These are phyloP conservation scores for Hericium rajendrae DNA, from an alignment of 768 basidiomycete species.

Conservation along the genomic window DNA sequence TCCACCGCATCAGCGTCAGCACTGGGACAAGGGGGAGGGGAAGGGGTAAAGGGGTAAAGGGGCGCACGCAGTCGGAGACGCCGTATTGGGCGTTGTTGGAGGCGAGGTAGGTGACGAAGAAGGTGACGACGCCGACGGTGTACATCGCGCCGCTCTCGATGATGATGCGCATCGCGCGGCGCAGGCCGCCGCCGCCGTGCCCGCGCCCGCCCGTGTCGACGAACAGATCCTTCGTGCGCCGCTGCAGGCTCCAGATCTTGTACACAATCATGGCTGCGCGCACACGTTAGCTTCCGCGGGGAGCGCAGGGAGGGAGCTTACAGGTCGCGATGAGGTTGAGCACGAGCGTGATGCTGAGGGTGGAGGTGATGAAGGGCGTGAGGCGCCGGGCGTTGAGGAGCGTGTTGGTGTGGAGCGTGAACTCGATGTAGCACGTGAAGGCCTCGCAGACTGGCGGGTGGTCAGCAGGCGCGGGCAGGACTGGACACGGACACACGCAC, in stretches of 20 bases:
- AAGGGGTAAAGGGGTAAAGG: background rate
- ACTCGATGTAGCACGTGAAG: constrained; percentile 7
- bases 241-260: background rate
- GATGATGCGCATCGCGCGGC: constrained; percentile 19
- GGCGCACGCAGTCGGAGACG: constrained; percentile 17
- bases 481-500: constrained; percentile 4
- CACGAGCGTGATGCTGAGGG: background rate
- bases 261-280: background rate
- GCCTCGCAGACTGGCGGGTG: constrained; percentile 4
- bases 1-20: background rate
- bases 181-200: background rate
- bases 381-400: background rate
- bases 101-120: constrained; percentile 15
- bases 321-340: background rate
- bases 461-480: background rate
- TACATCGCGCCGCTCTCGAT: constrained; percentile 24
- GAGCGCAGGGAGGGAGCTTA: background rate
- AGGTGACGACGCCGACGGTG: constrained; percentile 13
- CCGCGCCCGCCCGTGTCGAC: background rate
- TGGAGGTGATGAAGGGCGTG: background rate
- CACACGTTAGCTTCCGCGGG: too few relatives aligned
- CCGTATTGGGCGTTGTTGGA: constrained; percentile 18
- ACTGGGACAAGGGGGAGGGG: background rate
- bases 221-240: background rate
- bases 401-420: background rate